Percentiles rank a stretch among this genome's conserved stretches.
Conservation (phyloP, 78 protist species). For the Polysphondylium violaceum region DNA sequence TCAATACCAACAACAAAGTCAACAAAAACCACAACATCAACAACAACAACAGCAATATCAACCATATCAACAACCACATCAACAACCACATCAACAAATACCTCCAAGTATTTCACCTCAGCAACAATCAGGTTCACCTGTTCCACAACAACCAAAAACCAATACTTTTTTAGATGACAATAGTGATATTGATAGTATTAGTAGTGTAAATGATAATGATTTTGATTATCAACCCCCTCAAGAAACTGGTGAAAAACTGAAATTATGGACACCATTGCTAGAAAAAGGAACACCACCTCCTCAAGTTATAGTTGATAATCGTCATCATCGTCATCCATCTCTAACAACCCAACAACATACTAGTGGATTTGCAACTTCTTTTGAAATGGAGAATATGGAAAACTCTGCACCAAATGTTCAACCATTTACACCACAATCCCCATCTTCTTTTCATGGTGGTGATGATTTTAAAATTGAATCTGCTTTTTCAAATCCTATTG, state of each 20-base stretch:
- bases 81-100: constrained; percentile 11
- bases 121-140: constrained; percentile 20
- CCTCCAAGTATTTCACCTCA: too few species aligned
- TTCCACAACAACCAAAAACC: too few species aligned
- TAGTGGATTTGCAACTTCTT: background rate
- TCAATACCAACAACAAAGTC: constrained; percentile 5
- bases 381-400: background rate
- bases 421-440: background rate
- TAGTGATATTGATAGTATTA: too few species aligned
- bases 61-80: constrained; percentile 4
- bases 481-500: background rate
- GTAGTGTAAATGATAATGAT: too few species aligned
- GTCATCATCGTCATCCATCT: constrained; percentile 9
- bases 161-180: too few species aligned
- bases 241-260: background rate
- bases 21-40: constrained; percentile 1
- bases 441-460: background rate
- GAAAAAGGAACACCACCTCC: constrained; percentile 7
- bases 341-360: background rate
- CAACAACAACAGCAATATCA: background rate
- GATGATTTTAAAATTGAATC: background rate
- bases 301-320: too few species aligned
- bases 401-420: constrained; percentile 5
- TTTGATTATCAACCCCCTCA: too few species aligned
- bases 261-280: constrained; percentile 61